Evolutionary conservation across 1,284 basidiomycete species (phyloP).

Genomic region (Inonotus obliquus): DNA sequence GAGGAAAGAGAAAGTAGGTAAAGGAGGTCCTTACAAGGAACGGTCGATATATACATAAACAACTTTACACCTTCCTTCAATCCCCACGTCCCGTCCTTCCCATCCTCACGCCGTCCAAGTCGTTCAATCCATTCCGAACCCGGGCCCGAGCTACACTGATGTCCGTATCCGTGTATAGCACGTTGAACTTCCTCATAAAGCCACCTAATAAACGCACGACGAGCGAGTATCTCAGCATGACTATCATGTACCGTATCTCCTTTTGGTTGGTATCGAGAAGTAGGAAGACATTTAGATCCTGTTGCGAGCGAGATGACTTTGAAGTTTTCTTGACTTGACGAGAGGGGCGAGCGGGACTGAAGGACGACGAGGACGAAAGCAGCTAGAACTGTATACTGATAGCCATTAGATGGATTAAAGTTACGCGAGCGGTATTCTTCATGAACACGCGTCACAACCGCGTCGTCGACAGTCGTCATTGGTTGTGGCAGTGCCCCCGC

Average conservation of each 20-base stretch:
- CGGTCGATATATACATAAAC: conserved; percentile 80
- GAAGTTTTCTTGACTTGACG: conserved; percentile 5
- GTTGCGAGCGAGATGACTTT: conserved; percentile 74
- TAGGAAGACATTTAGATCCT: conserved; percentile 85
- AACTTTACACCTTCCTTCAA: conserved; percentile 50
- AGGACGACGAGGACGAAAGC: conserved; percentile 60
- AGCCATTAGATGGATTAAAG: conserved; percentile 41
- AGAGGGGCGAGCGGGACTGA: no score
- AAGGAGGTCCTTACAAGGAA: conserved; percentile 66
- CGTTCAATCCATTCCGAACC: conserved; percentile 44
- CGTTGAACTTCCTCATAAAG: conserved; percentile 64
- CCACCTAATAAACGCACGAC: conserved; percentile 80
- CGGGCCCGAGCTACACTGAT: no score
- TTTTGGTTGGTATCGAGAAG: conserved; percentile 50
- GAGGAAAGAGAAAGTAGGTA: not conserved
- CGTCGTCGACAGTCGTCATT: not conserved
- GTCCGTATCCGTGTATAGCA: conserved; percentile 16
- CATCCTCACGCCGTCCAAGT: no score
- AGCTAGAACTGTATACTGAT: conserved; percentile 57
- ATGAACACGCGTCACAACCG: conserved; percentile 30
- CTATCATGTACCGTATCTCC: conserved; percentile 87
- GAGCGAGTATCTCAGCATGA: conserved; percentile 87
- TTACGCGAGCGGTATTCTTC: conserved; percentile 39
- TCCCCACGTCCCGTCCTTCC: conserved; percentile 40
- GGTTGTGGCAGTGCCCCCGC: not conserved